Percentiles rank a stretch among this genome's conserved stretches.
These are phyloP conservation scores for Vigna unguiculata DNA, from an alignment of 306 rosid genomes.

Conservation along the genomic window DNA sequence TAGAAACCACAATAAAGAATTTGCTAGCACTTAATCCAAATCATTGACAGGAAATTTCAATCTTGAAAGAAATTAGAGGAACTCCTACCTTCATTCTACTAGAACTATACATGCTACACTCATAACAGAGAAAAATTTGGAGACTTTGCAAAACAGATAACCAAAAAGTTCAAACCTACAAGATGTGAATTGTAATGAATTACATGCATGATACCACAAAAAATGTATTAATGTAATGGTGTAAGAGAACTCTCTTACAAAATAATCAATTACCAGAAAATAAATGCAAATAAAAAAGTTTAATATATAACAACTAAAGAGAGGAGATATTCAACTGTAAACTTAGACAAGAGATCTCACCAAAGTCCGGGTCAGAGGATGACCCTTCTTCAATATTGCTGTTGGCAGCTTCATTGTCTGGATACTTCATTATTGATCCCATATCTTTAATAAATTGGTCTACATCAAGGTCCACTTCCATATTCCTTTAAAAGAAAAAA, in stretches of 20 bases:
- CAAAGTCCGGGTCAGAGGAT: slow-evolving; percentile 82
- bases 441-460: slow-evolving; percentile 77
- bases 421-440: slow-evolving; percentile 74
- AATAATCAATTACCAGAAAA: slow-evolving; percentile 21
- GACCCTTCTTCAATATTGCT: slow-evolving; percentile 70
- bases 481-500: slow-evolving; percentile 62
- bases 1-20: background rate
- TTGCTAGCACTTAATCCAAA: background rate
- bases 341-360: slow-evolving; percentile 52
- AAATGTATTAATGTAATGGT: background rate
- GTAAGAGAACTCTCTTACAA: background rate
- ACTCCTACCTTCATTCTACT: background rate
- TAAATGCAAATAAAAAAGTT: background rate
- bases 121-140: background rate
- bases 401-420: slow-evolving; percentile 54
- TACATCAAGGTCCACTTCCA: slow-evolving; percentile 82
- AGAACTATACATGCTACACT: background rate
- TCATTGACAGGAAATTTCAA: background rate
- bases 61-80: background rate
- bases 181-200: slow-evolving; percentile 17
- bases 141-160: slow-evolving; percentile 20
- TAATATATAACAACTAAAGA: slow-evolving; percentile 14
- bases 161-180: slow-evolving; percentile 20
- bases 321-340: slow-evolving; percentile 7
- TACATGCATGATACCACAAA: slow-evolving; percentile 14